Base-by-base conservation (phyloP, 257 asterid species). In the Nicotiana tomentosiformis region DNA sequence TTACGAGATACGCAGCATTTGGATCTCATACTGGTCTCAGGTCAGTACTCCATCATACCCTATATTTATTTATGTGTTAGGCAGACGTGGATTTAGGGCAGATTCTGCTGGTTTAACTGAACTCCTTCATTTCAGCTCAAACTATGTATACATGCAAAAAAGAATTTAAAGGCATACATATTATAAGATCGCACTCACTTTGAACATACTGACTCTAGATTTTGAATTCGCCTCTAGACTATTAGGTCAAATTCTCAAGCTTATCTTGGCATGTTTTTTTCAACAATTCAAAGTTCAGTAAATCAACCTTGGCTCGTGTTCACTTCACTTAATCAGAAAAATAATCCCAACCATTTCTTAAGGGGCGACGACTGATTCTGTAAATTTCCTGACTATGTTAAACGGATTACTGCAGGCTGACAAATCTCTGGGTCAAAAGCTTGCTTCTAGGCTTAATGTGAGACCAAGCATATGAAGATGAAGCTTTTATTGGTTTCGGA, bases 11-110 rank as follows among this genome's bases (percentile, higher is more conserved):
- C 82, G 86, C 84, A 83, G 86, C 49, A 79, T 85, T 51, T 85
- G 88, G 88, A 83, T 85, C 67, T 64, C 86, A 26, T 85, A 85
- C 86, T 85, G 88, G 88, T 58, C 88, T 79, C 86, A 85, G 82
- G 88, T 85, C 62, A 55, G 80, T 10, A 51, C 10, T 51, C 26
- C 14, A 29, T 15, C 46, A 51, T 26, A 76, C 65, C 15, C 43
- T 74, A 26, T 14, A 26, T 32, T 60, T 77, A 15, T 65, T 9
- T 20, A 35, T 72, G 37, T 58, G 64, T 58, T 43, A 0, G 60
- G 35, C 60, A 43, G 35, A 43, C 11, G 20, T 43, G 60, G 35
- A 20, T 70, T 10, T 30, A 43, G 58, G 35, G 0, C 23, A 43
- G 1, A 43, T 46, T 39, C 17, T 72, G 4, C 35, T 39, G 33